phyloP scores from a whole-genome alignment of 768 basidiomycete species.

The Collybia sordida region DNA sequence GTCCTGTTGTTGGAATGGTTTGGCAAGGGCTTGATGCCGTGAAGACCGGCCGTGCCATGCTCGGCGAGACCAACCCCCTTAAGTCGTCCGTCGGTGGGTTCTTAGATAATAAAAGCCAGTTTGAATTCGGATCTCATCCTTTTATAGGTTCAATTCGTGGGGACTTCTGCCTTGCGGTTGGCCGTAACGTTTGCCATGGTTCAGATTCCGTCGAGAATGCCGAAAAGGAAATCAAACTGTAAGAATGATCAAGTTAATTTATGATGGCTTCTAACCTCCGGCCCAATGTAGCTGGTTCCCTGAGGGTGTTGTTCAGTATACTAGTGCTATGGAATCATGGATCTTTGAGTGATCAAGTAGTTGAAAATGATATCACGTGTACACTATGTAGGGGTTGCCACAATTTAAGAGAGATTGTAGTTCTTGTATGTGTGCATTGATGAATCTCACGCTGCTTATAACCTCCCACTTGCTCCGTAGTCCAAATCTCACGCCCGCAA shows the following conservation, averaged over 20 bases:
- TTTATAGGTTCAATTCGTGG: conserved; percentile 87
- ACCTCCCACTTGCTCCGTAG: conserved; percentile 2
- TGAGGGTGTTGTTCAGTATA: conserved; percentile 76
- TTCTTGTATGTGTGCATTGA: background rate
- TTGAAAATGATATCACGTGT: conserved; percentile 17
- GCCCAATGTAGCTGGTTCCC: conserved; percentile 78
- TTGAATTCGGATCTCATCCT: conserved; percentile 6
- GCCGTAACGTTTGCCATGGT: conserved; percentile 93
- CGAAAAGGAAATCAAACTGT: conserved; percentile 95
- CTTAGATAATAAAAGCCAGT: background rate
- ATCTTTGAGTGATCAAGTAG: conserved; percentile 67
- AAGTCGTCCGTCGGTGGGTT: conserved; percentile 77
- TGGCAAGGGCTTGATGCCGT: conserved; percentile 94
- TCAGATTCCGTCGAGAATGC: conserved; percentile 87
- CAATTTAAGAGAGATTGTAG: background rate
- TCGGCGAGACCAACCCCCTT: conserved; percentile 96
- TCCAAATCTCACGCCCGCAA: conserved; percentile 11
- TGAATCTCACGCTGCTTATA: no score
- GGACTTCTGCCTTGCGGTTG: conserved; percentile 91
- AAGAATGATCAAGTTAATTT: conserved; percentile 27
- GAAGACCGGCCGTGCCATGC: conserved; percentile 94
- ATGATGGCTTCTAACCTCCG: conserved; percentile 5
- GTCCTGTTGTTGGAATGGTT: conserved; percentile 95
- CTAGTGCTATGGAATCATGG: conserved; percentile 63
- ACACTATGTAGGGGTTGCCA: conserved; percentile 5